phyloP scores from a whole-genome alignment of 805 yeast species.

The Kregervanrija pseudodelftensis region DNA sequence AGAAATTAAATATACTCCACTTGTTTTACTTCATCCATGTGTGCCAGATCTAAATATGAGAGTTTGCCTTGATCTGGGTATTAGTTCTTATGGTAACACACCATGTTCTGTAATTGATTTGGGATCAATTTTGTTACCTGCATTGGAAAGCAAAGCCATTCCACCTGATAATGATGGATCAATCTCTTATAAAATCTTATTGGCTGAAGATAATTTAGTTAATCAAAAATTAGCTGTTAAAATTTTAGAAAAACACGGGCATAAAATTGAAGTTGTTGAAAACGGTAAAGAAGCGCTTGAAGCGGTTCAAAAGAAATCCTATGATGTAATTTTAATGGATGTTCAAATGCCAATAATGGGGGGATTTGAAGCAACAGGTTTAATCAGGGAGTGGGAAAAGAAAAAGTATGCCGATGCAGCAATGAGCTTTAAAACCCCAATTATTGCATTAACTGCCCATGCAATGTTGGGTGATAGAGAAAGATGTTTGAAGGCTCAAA shows the following conservation, averaged over 20 bases:
- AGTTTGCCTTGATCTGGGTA: constrained; percentile 77
- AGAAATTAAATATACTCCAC: constrained; percentile 78
- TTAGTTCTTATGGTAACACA: constrained; percentile 81
- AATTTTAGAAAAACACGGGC: constrained; percentile 80
- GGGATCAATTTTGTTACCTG: constrained; percentile 79
- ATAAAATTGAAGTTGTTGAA: constrained; percentile 75
- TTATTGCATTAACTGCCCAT: constrained; percentile 85
- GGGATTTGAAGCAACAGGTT: constrained; percentile 85
- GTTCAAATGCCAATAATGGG: constrained; percentile 97
- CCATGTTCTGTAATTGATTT: constrained; percentile 79
- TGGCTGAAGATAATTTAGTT: constrained; percentile 84
- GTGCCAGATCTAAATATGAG: constrained; percentile 74
- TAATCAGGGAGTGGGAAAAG: constrained; percentile 83
- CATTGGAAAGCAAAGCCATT: constrained; percentile 73
- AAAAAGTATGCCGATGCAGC: constrained; percentile 66
- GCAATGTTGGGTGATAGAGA: constrained; percentile 94
- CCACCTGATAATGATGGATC: constrained; percentile 77
- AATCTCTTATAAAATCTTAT: constrained; percentile 60
- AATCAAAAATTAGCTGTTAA: constrained; percentile 84
- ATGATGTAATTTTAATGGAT: constrained; percentile 85
- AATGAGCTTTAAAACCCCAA: constrained; percentile 66
- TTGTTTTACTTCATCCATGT: constrained; percentile 69
- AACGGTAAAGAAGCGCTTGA: constrained; percentile 80
- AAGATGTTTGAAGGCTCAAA: constrained; percentile 76
- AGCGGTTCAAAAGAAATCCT: constrained; percentile 58